Conservation (phyloP, 2,329 filamentous ascomycete genomes). For the Penicillium sclerotiorum region DNA sequence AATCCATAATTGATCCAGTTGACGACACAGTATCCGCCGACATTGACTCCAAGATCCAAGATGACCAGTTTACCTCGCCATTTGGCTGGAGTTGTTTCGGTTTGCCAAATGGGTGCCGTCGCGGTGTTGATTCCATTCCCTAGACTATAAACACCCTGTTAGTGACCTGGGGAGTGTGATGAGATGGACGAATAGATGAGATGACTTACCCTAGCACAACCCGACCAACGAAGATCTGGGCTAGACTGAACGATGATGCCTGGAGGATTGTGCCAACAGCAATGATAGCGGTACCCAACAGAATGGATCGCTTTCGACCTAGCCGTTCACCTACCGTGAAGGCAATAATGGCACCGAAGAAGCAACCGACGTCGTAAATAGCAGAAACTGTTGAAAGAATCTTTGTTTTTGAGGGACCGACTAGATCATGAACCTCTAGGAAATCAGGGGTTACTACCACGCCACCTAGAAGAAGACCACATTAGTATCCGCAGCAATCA, state of each 20-base stretch:
- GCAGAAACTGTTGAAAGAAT: conserved; percentile 41
- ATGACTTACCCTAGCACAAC: conserved; percentile 45
- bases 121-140: conserved; percentile 50
- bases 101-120: conserved; percentile 54
- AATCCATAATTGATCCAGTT: conserved; percentile 59
- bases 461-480: conserved; percentile 40
- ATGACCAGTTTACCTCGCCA: conserved; percentile 48
- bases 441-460: conserved; percentile 53
- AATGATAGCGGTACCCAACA: conserved; percentile 53
- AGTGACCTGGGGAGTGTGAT: not conserved
- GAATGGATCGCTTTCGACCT: conserved; percentile 50
- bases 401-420: conserved; percentile 33
- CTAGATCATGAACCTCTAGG: conserved; percentile 49
- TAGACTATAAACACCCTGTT: conserved; percentile 9
- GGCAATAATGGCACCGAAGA: conserved; percentile 56
- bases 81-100: conserved; percentile 49
- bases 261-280: conserved; percentile 53
- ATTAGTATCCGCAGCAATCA: not conserved
- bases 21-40: conserved; percentile 52
- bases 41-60: conserved; percentile 50
- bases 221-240: conserved; percentile 55
- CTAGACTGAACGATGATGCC: conserved; percentile 46
- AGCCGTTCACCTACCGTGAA: conserved; percentile 47
- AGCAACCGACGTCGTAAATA: conserved; percentile 62
- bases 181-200: conserved; percentile 33